phyloP scores from a whole-genome alignment of 257 asterid genomes.

The Mentha longifolia region DNA sequence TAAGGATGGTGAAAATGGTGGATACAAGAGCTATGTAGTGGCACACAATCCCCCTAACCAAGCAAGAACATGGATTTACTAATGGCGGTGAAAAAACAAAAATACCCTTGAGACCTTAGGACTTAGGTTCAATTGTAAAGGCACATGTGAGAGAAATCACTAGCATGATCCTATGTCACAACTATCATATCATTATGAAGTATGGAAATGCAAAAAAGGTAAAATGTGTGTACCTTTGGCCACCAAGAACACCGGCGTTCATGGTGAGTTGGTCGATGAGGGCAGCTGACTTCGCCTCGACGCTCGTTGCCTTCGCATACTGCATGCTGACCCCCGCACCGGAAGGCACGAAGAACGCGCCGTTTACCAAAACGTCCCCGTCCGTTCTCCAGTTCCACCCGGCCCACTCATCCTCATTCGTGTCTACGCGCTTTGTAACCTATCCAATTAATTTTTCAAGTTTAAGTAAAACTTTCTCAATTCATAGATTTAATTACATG shows the following conservation, averaged over 20 bases:
- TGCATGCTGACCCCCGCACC: constrained; percentile 53
- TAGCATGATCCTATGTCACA: neutral
- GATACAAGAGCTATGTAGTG: neutral
- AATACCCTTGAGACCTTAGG: constrained; percentile 16
- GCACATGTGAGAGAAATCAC: neutral
- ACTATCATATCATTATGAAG: neutral
- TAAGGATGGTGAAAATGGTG: neutral
- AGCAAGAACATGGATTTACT: constrained; percentile 6
- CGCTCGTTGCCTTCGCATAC: constrained; percentile 56
- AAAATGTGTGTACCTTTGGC: constrained; percentile 41
- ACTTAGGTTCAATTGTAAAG: neutral
- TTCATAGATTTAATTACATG: neutral
- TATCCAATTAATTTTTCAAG: neutral
- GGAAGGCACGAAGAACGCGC: constrained; percentile 70
- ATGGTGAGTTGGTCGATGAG: constrained; percentile 50
- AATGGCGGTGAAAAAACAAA: constrained; percentile 23
- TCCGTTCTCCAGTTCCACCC: constrained; percentile 76
- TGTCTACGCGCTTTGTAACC: constrained; percentile 71
- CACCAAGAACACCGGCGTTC: constrained; percentile 56
- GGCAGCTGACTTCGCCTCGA: constrained; percentile 48
- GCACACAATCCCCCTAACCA: neutral
- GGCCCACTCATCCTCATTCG: constrained; percentile 56
- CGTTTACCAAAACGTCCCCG: constrained; percentile 64
- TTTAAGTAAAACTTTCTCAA: neutral
- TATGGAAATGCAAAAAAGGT: neutral